Evolutionary conservation across 495 filamentous ascomycete genomes (phyloP).

Genomic region (Acidomyces sp.): DNA sequence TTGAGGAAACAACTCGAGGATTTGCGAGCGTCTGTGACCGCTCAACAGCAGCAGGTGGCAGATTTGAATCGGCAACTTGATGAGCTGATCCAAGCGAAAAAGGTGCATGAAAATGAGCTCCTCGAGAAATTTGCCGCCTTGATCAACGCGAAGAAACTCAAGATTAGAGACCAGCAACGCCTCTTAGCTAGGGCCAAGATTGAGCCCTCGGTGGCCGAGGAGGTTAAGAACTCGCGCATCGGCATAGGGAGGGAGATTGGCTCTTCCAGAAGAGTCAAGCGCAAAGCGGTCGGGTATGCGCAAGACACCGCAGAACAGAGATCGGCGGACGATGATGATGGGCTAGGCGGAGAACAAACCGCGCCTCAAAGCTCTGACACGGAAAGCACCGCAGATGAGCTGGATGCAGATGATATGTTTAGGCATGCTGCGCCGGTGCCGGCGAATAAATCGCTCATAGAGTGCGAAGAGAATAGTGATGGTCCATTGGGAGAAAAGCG

Average conservation of each 20-base stretch:
- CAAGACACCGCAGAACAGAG: too few relatives aligned
- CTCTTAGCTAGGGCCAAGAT: constrained; percentile 48
- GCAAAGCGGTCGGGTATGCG: constrained; percentile 23
- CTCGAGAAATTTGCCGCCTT: constrained; percentile 58
- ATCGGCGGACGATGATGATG: too few relatives aligned
- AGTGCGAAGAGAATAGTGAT: too few relatives aligned
- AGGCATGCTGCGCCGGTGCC: too few relatives aligned
- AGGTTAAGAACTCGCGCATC: neutral
- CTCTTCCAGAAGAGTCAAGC: constrained; percentile 22
- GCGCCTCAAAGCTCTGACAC: too few relatives aligned
- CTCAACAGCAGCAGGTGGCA: constrained; percentile 33
- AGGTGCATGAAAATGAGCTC: constrained; percentile 54
- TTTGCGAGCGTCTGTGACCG: constrained; percentile 34
- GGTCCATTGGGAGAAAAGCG: too few relatives aligned
- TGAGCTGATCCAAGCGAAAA: constrained; percentile 28
- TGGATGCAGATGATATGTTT: too few relatives aligned
- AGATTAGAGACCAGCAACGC: constrained; percentile 70
- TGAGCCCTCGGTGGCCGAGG: constrained; percentile 32
- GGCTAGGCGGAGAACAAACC: too few relatives aligned
- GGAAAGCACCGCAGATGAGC: too few relatives aligned
- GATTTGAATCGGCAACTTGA: constrained; percentile 27
- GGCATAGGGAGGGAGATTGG: constrained; percentile 15
- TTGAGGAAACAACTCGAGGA: constrained; percentile 35
- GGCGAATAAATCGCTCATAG: too few relatives aligned
- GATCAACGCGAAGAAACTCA: constrained; percentile 82